These are phyloP conservation scores for Erysimum cheiranthoides DNA, from an alignment of 345 rosid genomes.

Conservation along the genomic window DNA sequence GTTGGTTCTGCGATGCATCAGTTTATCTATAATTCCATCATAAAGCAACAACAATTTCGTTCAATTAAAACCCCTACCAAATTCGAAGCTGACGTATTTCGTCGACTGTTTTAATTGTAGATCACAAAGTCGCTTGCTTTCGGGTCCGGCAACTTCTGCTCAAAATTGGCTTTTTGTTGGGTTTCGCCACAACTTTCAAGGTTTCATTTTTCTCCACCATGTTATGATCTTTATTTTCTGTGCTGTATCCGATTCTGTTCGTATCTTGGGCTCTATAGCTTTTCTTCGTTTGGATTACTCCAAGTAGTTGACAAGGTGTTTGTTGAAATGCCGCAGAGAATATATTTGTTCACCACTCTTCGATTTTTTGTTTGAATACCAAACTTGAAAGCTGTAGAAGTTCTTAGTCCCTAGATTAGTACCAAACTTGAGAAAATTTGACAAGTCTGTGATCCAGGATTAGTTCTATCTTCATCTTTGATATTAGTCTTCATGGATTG, in stretches of 20 bases:
- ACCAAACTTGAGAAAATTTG: not conserved
- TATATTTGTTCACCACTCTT: not conserved
- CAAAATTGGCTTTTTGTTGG: slow-evolving; percentile 13
- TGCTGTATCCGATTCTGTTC: not conserved
- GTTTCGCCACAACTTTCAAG: slow-evolving; percentile 15
- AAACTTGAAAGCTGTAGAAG: not conserved
- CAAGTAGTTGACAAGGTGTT: slow-evolving; percentile 28
- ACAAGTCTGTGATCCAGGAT: too few species aligned
- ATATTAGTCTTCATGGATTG: not conserved
- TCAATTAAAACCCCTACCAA: not conserved
- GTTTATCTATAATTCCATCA: not conserved
- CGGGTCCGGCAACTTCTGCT: slow-evolving; percentile 10
- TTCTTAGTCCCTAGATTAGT: not conserved
- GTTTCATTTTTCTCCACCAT: slow-evolving; percentile 11
- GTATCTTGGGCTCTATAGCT: not conserved
- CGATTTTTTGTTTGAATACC: too few species aligned
- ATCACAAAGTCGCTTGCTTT: slow-evolving; percentile 34
- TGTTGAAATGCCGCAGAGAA: slow-evolving; percentile 38
- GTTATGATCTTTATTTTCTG: not conserved
- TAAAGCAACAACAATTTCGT: not conserved
- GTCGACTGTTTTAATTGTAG: not conserved
- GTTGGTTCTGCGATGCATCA: slow-evolving; percentile 5
- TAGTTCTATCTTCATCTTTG: not conserved
- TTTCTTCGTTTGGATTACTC: not conserved
- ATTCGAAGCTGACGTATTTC: not conserved